Evolutionary conservation across 768 basidiomycete species (phyloP), one percentile per base, ranked within the genome.

Genomic region (Cystofilobasidium bisporidii): DNA sequence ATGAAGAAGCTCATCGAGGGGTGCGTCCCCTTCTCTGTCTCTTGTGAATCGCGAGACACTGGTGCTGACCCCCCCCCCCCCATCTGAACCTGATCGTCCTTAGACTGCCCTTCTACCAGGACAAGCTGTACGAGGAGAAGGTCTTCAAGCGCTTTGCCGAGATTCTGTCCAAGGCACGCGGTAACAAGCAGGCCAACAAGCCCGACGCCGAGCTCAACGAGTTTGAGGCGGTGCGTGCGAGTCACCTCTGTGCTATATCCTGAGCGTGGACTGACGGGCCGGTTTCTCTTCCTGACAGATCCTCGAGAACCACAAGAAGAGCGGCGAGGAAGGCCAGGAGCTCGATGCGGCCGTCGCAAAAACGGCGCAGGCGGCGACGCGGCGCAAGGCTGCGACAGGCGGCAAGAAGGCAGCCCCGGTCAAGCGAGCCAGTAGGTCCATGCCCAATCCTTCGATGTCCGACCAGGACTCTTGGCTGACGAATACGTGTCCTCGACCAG

Each of bases 1-100:
- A 85, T 97, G 73, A 97, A 96, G 83, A 96, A 93, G 76, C 83
- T 98, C 69, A 88, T 91, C 72, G 94, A 98, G 71, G 92, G 78
- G 74, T 75, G 45, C 65, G 73, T 73, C 14, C 18, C 28, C 5
- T 9, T 40, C 62, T 3, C 38, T 59, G 24, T 3, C 30, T 59
- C 36, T 22, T 41, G 14, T 28, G 22, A 9, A 9, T 17, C 40
- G 9, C 40, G 40, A 41, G 40, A 41, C 40, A 41, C 40, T 9
- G 40, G 40, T 41, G 40, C 9, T n/a, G n/a, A n/a, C n/a, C n/a
- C n/a, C n/a, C n/a, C n/a, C n/a, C n/a, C n/a, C n/a, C n/a, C n/a
- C 40, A 9, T 41, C 10, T 41, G 10, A 9, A 18, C 45, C 57
- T 32, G 30, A 10, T 17, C 45, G 10, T 26, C 45, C 40, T 12